Evolutionary conservation across 176 grass and related monocot genomes (phyloP).

Genomic region (Thinopyrum elongatum): DNA sequence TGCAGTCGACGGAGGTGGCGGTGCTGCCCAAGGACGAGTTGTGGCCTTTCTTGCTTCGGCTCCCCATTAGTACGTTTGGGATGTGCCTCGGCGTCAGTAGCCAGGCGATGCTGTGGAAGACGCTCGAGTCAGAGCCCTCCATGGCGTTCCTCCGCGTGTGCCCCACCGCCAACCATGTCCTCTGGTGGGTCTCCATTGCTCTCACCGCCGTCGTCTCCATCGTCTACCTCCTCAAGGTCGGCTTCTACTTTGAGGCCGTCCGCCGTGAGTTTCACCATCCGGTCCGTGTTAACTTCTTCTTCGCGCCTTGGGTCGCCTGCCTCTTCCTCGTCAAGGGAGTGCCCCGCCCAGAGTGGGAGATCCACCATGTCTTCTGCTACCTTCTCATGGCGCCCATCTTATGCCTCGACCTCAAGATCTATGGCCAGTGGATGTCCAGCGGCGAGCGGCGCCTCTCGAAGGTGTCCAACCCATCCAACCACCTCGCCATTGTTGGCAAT

Average conservation of each 20-base stretch:
- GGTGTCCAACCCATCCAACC: neutral
- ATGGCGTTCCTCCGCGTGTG: neutral
- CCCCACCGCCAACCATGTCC: neutral
- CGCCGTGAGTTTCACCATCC: neutral
- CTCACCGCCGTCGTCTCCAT: neutral
- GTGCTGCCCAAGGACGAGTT: neutral
- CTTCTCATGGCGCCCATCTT: neutral
- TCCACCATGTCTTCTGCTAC: neutral
- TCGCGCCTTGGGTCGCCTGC: neutral
- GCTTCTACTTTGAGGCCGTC: neutral
- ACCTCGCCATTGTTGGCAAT: neutral
- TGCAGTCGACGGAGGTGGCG: neutral
- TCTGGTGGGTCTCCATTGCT: neutral
- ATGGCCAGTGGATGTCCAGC: neutral
- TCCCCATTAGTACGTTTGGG: neutral
- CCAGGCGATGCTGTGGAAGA: neutral
- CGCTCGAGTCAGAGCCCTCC: neutral
- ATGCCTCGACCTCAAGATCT: neutral
- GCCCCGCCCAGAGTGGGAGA: neutral
- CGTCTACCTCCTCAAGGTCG: neutral
- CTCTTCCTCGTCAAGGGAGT: neutral
- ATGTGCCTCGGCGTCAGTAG: neutral
- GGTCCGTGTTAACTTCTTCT: neutral
- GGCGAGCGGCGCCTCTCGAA: neutral
- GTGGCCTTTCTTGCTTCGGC: neutral